Percentiles rank a stretch among this genome's conserved stretches.
These are phyloP conservation scores for Sporisorium scitamineum DNA, from an alignment of 1,284 basidiomycete species.

Conservation along the genomic window DNA sequence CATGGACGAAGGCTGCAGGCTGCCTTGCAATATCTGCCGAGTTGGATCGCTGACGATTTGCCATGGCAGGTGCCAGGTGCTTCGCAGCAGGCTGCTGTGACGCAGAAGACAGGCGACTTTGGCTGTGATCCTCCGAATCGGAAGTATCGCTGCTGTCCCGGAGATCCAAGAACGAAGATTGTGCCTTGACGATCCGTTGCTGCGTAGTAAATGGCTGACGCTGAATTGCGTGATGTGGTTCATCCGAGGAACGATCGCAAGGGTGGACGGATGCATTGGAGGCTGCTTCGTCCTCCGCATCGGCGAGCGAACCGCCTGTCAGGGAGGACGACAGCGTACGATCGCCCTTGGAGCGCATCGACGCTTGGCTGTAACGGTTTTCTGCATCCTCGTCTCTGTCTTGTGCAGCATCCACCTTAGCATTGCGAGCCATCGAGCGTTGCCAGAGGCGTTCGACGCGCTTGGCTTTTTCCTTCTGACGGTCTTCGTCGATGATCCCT, in stretches of 20 bases:
- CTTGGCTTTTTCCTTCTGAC: slow-evolving; percentile 50
- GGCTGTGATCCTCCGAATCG: slow-evolving; percentile 9
- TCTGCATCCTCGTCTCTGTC: background rate
- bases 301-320: slow-evolving; percentile 39
- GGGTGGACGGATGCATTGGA: slow-evolving; percentile 26
- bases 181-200: slow-evolving; percentile 5
- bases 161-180: slow-evolving; percentile 35
- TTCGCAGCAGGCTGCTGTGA: slow-evolving; percentile 2
- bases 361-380: slow-evolving; percentile 19
- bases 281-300: slow-evolving; percentile 32
- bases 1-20: background rate
- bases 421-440: slow-evolving; percentile 47
- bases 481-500: slow-evolving; percentile 64
- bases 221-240: background rate
- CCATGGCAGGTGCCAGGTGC: background rate
- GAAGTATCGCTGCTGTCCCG: slow-evolving; percentile 31
- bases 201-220: slow-evolving; percentile 1
- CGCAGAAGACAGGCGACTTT: background rate
- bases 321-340: slow-evolving; percentile 32
- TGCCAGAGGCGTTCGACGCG: slow-evolving; percentile 58
- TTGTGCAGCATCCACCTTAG: slow-evolving; percentile 6
- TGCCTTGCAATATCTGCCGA: background rate
- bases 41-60: background rate
- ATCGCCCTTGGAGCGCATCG: slow-evolving; percentile 20
- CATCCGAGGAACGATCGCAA: slow-evolving; percentile 25